Base-by-base conservation (phyloP, 1,139 yeast genomes). In the Meyerozyma smithsonii region DNA sequence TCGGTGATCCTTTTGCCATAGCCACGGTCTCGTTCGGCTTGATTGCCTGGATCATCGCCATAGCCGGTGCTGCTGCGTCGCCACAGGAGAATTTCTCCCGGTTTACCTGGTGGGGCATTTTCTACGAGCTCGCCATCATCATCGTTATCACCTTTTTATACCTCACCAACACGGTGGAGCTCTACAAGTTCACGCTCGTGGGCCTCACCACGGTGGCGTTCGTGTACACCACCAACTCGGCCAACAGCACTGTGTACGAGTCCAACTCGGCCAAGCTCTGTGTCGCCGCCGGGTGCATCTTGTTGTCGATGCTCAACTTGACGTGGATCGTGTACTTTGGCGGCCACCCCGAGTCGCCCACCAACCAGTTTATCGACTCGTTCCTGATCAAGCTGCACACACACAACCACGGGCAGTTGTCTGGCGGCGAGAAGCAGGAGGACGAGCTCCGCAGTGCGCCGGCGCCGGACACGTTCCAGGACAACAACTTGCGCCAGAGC, bases 71-170 rank as follows among this genome's bases (percentile, higher is more conserved):
- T 10, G 81, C 85, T 12, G 81, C 94, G 1, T 65, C 82, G 12
- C 60, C 69, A 14, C 63, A 73, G 8, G 52, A 50, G 34, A 52
- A 51, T 10, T 87, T 82, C 58, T 97, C 96, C 2, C 77, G 80
- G 48, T 85, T 92, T 61, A 77, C 94, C 7, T 92, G 98, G 98
- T 92, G 98, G 98, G 96, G 96, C 3, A 63, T 92, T n/a, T 92
- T 85, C 6, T 92, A 81, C 55, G 81, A 92, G 63, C 67, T 89
- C 26, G 49, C 85, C 28, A 56, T 88, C 32, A 73, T 86, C 23
- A 42, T 69, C 6, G 61, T 75, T 26, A 71, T 89, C 38, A 62
- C 81, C 21, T 55, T 79, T 33, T 66, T 87, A 28, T 84, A 88
- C 51, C 72, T 82, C 42, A 77, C 78, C 53, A 83, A 85, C 59